A percentile compares a stretch with the other conserved stretches of the same genome.
Conservation (phyloP, 768 basidiomycete species). For the Sporobolomyces phaffii region DNA sequence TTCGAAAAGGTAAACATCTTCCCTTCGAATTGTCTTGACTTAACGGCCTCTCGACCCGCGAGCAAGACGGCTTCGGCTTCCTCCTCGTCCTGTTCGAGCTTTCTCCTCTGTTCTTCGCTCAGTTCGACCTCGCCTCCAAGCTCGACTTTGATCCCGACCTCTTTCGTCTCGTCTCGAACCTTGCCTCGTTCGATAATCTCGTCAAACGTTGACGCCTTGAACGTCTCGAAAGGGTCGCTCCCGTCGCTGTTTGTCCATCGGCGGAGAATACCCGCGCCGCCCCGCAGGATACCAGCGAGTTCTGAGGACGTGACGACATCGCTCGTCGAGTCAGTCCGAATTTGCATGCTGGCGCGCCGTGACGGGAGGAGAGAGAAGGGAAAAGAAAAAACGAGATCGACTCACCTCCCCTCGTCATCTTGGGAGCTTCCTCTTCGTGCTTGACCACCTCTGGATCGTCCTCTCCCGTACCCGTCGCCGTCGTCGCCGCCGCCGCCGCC, state of each 20-base stretch:
- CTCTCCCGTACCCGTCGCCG: no score
- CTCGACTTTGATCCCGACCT: conserved; percentile 53
- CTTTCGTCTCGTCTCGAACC: conserved; percentile 50
- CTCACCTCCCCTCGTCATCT: conserved; percentile 24
- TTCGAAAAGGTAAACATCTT: conserved; percentile 44
- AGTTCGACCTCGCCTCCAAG: conserved; percentile 36
- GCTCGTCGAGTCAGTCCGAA: conserved; percentile 40
- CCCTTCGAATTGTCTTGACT: conserved; percentile 56
- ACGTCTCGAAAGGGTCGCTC: conserved; percentile 49
- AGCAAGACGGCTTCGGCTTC: conserved; percentile 56
- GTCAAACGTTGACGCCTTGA: conserved; percentile 51
- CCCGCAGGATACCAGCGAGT: conserved; percentile 57
- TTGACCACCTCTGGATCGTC: no score
- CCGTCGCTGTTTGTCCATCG: conserved; percentile 45
- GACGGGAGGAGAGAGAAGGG: no score
- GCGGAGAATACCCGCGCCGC: conserved; percentile 57
- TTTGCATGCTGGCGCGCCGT: no score
- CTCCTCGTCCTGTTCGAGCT: conserved; percentile 51
- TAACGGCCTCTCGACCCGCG: conserved; percentile 58
- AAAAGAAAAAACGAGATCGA: background rate
- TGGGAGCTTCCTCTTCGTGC: conserved; percentile 42
- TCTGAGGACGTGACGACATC: conserved; percentile 53
- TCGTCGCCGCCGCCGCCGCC: conserved; percentile 28
- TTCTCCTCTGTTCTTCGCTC: conserved; percentile 41
- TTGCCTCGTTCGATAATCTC: conserved; percentile 54